Evolutionary conservation across 495 filamentous ascomycete genomes (phyloP).

Genomic region (Podospora appendiculata): DNA sequence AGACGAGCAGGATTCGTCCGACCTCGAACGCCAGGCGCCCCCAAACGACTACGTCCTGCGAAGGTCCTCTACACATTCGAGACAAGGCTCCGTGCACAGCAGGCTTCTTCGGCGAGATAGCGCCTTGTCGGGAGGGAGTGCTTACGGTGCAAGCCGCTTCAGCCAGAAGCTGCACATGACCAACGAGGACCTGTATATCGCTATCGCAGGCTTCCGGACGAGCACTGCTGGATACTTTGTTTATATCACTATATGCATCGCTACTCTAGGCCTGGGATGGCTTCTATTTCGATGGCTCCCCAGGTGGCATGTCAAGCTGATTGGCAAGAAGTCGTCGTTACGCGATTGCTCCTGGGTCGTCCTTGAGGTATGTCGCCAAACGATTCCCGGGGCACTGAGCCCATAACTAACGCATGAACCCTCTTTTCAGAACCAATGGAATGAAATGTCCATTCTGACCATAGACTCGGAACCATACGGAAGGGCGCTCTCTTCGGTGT

Average conservation of each 20-base stretch:
- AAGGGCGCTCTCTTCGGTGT: constrained; percentile 77
- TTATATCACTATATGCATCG: constrained; percentile 60
- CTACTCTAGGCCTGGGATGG: constrained; percentile 71
- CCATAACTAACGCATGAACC: neutral
- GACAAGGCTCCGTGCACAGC: constrained; percentile 53
- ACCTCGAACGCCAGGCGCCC: constrained; percentile 28
- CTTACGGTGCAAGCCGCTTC: constrained; percentile 47
- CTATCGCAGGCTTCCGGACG: constrained; percentile 83
- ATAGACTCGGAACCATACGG: constrained; percentile 65
- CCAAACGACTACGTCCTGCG: constrained; percentile 33
- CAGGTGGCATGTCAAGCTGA: constrained; percentile 69
- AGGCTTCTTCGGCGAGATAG: constrained; percentile 61
- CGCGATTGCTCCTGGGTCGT: constrained; percentile 82
- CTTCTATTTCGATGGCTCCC: constrained; percentile 87
- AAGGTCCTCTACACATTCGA: constrained; percentile 37
- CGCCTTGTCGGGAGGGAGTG: constrained; percentile 52
- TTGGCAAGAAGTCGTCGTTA: constrained; percentile 60
- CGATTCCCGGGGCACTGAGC: neutral
- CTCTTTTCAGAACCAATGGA: constrained; percentile 70
- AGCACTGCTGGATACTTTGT: constrained; percentile 55
- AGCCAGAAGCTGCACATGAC: constrained; percentile 89
- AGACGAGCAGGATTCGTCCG: constrained; percentile 31
- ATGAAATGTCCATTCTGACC: constrained; percentile 68
- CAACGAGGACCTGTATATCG: constrained; percentile 88
- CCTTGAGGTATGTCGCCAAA: constrained; percentile 44